phyloP scores from a whole-genome alignment of 2,329 filamentous ascomycete species.

The Stemphylium lycopersici region DNA sequence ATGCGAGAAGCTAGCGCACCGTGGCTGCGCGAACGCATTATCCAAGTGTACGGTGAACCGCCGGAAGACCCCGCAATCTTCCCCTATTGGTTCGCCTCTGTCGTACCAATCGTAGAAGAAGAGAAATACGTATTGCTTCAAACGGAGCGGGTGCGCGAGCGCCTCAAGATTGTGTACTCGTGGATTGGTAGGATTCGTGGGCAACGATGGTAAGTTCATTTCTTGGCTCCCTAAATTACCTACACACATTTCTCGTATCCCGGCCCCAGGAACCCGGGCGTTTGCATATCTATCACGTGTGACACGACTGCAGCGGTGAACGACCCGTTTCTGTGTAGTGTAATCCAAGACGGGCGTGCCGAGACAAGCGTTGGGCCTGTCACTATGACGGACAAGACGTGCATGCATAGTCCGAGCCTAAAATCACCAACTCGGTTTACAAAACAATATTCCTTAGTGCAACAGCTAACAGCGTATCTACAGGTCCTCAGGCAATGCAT shows the following conservation, averaged over 20 bases:
- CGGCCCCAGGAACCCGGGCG: constrained; percentile 1
- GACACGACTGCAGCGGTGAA: constrained; percentile 15
- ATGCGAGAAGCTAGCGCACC: constrained; percentile 72
- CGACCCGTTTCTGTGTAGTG: constrained; percentile 12
- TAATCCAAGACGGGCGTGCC: neutral
- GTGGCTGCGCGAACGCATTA: constrained; percentile 76
- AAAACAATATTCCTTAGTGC: neutral
- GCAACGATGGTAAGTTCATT: constrained; percentile 68
- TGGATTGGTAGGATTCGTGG: constrained; percentile 79
- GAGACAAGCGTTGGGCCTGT: constrained; percentile 4
- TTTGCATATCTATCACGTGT: neutral
- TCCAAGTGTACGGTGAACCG: constrained; percentile 76
- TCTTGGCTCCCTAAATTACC: neutral
- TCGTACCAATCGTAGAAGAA: constrained; percentile 75
- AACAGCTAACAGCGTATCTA: constrained; percentile 14
- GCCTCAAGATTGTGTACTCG: constrained; percentile 79
- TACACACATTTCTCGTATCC: constrained; percentile 5
- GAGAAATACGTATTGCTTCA: constrained; percentile 80
- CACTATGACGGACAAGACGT: constrained; percentile 13
- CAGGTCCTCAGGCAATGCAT: constrained; percentile 42
- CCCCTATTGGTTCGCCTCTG: constrained; percentile 88
- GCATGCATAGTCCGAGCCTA: constrained; percentile 7
- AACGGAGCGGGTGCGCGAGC: constrained; percentile 76
- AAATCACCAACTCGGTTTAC: neutral
- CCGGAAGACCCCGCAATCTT: constrained; percentile 78